Evolutionary conservation across 257 asterid species (phyloP).

Genomic region (Ocimum tenuiflorum): DNA sequence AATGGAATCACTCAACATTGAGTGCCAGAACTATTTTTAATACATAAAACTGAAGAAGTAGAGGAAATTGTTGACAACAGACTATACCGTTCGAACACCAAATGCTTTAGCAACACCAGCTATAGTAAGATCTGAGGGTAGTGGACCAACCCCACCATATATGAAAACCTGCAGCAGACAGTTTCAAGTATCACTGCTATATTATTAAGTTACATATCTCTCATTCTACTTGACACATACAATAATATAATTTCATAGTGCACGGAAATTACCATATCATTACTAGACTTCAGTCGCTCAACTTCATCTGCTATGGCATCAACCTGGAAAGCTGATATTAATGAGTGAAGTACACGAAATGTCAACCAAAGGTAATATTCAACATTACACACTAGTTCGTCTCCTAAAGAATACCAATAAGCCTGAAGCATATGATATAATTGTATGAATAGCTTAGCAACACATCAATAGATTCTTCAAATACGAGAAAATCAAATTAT

Average conservation of each 20-base stretch:
- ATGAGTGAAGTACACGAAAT: neutral
- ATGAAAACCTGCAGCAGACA: slow-evolving; percentile 66
- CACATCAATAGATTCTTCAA: neutral
- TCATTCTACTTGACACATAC: neutral
- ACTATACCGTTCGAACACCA: slow-evolving; percentile 77
- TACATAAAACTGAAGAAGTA: neutral
- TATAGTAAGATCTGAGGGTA: slow-evolving; percentile 79
- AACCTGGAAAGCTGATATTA: slow-evolving; percentile 39
- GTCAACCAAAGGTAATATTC: slow-evolving; percentile 4
- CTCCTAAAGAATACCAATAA: neutral
- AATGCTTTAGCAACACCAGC: slow-evolving; percentile 97
- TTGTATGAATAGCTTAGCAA: neutral
- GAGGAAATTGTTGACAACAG: too few species aligned
- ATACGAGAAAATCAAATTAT: neutral
- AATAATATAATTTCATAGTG: neutral
- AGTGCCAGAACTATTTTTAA: neutral
- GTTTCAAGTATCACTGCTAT: neutral
- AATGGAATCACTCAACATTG: neutral
- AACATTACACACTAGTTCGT: neutral
- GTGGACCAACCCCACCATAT: slow-evolving; percentile 88
- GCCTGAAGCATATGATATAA: neutral
- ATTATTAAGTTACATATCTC: neutral
- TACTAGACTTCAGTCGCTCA: slow-evolving; percentile 57
- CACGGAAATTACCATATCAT: slow-evolving; percentile 58
- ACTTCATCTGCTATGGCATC: slow-evolving; percentile 95